Evolutionary conservation across 2,329 filamentous ascomycete species (phyloP), one percentile per base, ranked within the genome.

Genomic region (Hypoxylon sp.): DNA sequence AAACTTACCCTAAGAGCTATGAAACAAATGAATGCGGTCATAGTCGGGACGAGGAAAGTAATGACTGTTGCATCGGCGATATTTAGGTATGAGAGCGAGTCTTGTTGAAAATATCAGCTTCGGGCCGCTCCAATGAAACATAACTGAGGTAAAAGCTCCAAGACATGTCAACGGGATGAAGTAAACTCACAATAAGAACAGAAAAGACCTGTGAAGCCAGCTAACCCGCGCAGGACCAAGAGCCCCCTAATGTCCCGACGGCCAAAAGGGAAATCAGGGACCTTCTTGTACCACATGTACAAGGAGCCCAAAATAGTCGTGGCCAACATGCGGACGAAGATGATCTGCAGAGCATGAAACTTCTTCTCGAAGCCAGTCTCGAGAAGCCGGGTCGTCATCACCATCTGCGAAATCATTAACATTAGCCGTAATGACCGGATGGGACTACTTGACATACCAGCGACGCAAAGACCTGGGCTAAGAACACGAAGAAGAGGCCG

Each of bases 11-110:
- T 70, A 6, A 78, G 59, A 66, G 71, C 46, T 83, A 92, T 76
- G 87, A 93, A 70, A 82, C 89, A 85, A 85, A 94, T 77, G 84
- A 81, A 77, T 1, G 80, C 91, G 6, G 90, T 88, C 8, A 93
- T 81, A 6, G 90, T 90, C 0, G 92, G 92, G 0, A 91, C 86
- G 2, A 96, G 83, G 76, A 95, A 96, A 5, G 90, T 93, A 32
- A 96, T 89, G 23, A 94, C 91, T 0, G 90, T 93, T 0, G 92
- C 90, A 74, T 96, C 92, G 1, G 91, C 88, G 1, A 96, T 83
- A 1, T 91, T 90, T 0, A 96, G 85, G 68, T 93, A 94, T 23
- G 90, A 83, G 0, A 81, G 74, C 0, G 79, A 79, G 30, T 82
- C 78, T 80, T 85, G 71, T 89, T 81, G 1, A 16, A 4, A 7